These are phyloP conservation scores for Globisporangium rhizosaccharum DNA, from an alignment of 352 stramenopile species.

Conservation along the genomic window DNA sequence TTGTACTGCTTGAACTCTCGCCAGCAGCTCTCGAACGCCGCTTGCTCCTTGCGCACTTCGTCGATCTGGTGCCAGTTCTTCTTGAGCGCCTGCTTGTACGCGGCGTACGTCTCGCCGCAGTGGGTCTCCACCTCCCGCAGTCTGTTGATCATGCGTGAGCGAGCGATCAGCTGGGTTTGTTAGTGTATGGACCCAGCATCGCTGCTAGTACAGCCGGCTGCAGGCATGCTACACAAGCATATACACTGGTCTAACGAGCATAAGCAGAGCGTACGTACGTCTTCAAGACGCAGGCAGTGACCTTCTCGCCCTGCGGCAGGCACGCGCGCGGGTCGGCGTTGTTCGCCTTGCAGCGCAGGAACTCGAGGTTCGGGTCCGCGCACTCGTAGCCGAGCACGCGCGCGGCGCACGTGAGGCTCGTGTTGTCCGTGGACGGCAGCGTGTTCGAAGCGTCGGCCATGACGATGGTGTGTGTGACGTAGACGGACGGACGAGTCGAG, in stretches of 20 bases:
- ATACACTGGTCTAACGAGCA: not conserved
- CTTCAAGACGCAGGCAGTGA: constrained; percentile 83
- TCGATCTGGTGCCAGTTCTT: constrained; percentile 88
- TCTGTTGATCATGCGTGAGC: constrained; percentile 18
- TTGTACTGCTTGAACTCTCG: constrained; percentile 70
- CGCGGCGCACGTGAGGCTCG: constrained; percentile 80
- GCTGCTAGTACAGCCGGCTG: not conserved
- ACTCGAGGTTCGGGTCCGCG: constrained; percentile 76
- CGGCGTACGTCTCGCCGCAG: constrained; percentile 81
- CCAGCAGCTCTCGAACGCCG: constrained; percentile 83
- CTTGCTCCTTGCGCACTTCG: constrained; percentile 80
- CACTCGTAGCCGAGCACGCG: constrained; percentile 81
- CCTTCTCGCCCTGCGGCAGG: constrained; percentile 82
- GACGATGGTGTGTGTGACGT: constrained; percentile 6
- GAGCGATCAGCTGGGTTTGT: no score
- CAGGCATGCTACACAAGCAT: not conserved
- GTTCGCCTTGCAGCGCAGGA: constrained; percentile 84
- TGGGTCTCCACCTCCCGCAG: constrained; percentile 74
- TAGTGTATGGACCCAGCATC: not conserved
- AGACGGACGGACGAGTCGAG: not conserved
- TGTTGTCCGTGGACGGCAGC: constrained; percentile 83
- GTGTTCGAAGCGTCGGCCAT: constrained; percentile 55
- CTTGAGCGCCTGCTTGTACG: constrained; percentile 87
- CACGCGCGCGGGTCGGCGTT: constrained; percentile 77
- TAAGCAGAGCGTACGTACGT: constrained; percentile 40